Percentiles rank a stretch among this genome's conserved stretches.
These are phyloP conservation scores for Geopyxis carbonaria DNA, from an alignment of 495 filamentous ascomycete species.

Conservation along the genomic window DNA sequence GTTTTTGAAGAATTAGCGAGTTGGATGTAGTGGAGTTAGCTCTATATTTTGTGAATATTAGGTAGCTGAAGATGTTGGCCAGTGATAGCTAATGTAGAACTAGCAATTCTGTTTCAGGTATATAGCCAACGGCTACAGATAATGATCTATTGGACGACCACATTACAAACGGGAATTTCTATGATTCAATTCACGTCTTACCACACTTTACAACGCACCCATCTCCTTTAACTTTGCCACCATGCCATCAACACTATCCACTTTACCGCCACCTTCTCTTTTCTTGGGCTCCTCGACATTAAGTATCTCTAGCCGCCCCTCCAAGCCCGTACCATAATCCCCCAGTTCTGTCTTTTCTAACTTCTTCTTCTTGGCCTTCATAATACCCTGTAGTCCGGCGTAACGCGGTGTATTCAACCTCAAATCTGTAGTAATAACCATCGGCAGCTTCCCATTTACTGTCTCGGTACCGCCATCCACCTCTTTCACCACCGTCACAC, in stretches of 20 bases:
- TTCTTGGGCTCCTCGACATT: constrained; percentile 50
- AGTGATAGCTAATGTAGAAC: no score
- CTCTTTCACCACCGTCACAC: constrained; percentile 63
- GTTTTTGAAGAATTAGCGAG: no score
- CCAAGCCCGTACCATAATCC: constrained; percentile 60
- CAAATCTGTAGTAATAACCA: constrained; percentile 90
- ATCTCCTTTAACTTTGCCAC: constrained; percentile 87
- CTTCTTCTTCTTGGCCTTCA: constrained; percentile 99
- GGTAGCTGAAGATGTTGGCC: no score
- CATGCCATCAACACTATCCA: constrained; percentile 88
- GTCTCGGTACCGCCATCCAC: constrained; percentile 94
- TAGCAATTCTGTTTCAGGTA: no score
- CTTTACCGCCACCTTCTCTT: constrained; percentile 86
- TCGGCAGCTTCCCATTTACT: constrained; percentile 60
- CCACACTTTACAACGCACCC: constrained; percentile 58
- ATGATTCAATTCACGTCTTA: no score
- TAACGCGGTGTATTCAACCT: constrained; percentile 89
- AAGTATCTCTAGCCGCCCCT: constrained; percentile 50
- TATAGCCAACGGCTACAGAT: no score
- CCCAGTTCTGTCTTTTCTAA: constrained; percentile 73
- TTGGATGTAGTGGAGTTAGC: no score
- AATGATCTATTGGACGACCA: no score
- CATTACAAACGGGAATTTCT: no score
- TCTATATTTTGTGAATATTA: no score
- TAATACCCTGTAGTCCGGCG: constrained; percentile 90